Base-by-base conservation (phyloP, 208 protist genomes). In the Vickermania spadyakhi region DNA sequence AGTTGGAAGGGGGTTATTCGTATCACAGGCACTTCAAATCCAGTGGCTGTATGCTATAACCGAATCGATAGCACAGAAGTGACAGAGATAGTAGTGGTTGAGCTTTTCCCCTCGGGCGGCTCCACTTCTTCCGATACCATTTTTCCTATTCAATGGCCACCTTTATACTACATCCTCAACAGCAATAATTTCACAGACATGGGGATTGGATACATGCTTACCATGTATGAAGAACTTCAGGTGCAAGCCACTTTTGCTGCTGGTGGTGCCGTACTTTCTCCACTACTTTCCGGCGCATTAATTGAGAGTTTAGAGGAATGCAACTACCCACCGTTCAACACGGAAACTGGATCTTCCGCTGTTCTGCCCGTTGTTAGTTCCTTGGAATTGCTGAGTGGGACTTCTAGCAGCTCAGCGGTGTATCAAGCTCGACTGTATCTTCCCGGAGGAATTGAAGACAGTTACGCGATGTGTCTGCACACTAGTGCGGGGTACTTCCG, bases 401-500 rank as follows among this genome's bases (percentile, higher is more conserved):
- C 53, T n/a, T 26, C n/a, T 21, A 25, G 11, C 3, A 18, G 50
- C 1, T 42, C 62, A 1, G 28, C 52, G 2, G 36, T 65, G 25
- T 86, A 62, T 25, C 70, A 81, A 28, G 83, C 70, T 0, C 81
- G 84, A 22, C 68, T 91, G 5, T 70, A 51, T 60, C 57, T 70
- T 3, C 36, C 36, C 18, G 36, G 36, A n/a, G 50, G 54, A 22
- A 22, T 57, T 1, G 74, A 61, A 13, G 54, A 56, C 31, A 28
- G n/a, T 0, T 88, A 89, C 56, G 84, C 81, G n/a, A 42, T 95
- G 50, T 95, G 89, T 69, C 75, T 93, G 73, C 3, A 73, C 13
- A 73, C 68, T 58, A 66, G 70, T 14, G 59, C 52, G 23, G 81
- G 78, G 14, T 57, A 89, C 3, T 93, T 95, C 66, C 75, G 81